Conservation (phyloP, 2,329 filamentous ascomycete genomes). For the Fusarium euwallaceae region DNA sequence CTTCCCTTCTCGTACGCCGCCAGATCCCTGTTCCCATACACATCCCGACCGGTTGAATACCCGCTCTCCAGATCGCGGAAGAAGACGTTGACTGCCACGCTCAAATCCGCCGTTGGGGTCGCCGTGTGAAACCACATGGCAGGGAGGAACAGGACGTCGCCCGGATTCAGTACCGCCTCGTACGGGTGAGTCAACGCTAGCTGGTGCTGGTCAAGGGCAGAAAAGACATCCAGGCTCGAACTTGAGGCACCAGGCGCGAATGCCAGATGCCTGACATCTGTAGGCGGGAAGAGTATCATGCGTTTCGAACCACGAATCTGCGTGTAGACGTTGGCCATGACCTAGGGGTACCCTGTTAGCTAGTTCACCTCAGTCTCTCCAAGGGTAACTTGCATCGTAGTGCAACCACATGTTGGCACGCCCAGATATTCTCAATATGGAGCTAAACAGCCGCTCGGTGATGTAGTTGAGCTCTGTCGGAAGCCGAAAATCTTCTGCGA, state of each 20-base stretch:
- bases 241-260: slow-evolving; percentile 85
- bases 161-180: slow-evolving; percentile 74
- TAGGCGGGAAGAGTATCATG: slow-evolving; percentile 82
- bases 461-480: slow-evolving; percentile 73
- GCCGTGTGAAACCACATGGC: slow-evolving; percentile 88
- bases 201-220: slow-evolving; percentile 55
- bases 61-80: slow-evolving; percentile 78
- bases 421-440: slow-evolving; percentile 83
- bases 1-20: slow-evolving; percentile 87
- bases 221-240: slow-evolving; percentile 81
- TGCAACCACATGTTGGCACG: slow-evolving; percentile 90
- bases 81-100: slow-evolving; percentile 90
- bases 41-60: slow-evolving; percentile 82
- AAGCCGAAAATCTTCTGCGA: slow-evolving; percentile 78
- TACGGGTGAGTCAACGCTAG: slow-evolving; percentile 70
- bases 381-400: slow-evolving; percentile 75
- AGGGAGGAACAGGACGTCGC: slow-evolving; percentile 85
- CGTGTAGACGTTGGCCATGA: slow-evolving; percentile 89
- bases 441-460: slow-evolving; percentile 77
- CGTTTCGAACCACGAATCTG: slow-evolving; percentile 82
- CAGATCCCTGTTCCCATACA: slow-evolving; percentile 90
- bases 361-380: not conserved
- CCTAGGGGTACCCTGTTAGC: slow-evolving; percentile 57
- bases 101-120: slow-evolving; percentile 68
- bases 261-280: slow-evolving; percentile 76